Evolutionary conservation across 345 rosid genomes (phyloP).

Genomic region (Balakata baccata): DNA sequence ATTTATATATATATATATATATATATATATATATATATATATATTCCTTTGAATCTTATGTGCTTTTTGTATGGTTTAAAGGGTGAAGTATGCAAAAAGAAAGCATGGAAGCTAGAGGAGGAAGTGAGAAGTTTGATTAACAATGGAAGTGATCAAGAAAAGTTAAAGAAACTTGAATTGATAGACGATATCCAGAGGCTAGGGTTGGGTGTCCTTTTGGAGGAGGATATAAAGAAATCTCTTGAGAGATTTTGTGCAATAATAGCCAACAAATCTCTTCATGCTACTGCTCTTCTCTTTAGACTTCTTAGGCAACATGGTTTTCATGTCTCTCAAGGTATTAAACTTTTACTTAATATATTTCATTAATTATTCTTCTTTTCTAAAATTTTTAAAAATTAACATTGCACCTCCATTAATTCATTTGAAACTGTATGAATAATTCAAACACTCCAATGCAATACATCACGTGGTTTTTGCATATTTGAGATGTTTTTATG

Average conservation of each 20-base stretch:
- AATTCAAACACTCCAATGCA: too few species aligned
- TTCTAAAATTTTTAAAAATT: too few species aligned
- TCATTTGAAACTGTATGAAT: too few species aligned
- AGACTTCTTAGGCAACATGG: slow-evolving; percentile 32
- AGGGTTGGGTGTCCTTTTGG: slow-evolving; percentile 12
- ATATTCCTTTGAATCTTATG: too few species aligned
- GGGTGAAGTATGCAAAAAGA: slow-evolving; percentile 14
- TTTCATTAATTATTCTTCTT: too few species aligned
- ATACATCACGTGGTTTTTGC: too few species aligned
- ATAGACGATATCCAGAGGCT: slow-evolving; percentile 20
- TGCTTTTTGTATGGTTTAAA: not conserved
- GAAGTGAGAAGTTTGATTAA: slow-evolving; percentile 6
- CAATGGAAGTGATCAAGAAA: not conserved
- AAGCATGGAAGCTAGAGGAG: slow-evolving; percentile 8
- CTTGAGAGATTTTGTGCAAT: not conserved
- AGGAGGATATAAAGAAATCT: not conserved
- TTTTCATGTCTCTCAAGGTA: slow-evolving; percentile 22
- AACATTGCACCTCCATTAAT: too few species aligned
- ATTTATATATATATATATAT: not conserved
- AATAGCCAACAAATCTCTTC: not conserved
- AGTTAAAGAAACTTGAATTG: slow-evolving; percentile 11
- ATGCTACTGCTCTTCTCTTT: slow-evolving; percentile 20
- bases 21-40: too few species aligned
- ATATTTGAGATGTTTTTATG: too few species aligned
- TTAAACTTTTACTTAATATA: not conserved